phyloP scores from a whole-genome alignment of 805 yeast genomes.

The Ogataea naganishii region DNA sequence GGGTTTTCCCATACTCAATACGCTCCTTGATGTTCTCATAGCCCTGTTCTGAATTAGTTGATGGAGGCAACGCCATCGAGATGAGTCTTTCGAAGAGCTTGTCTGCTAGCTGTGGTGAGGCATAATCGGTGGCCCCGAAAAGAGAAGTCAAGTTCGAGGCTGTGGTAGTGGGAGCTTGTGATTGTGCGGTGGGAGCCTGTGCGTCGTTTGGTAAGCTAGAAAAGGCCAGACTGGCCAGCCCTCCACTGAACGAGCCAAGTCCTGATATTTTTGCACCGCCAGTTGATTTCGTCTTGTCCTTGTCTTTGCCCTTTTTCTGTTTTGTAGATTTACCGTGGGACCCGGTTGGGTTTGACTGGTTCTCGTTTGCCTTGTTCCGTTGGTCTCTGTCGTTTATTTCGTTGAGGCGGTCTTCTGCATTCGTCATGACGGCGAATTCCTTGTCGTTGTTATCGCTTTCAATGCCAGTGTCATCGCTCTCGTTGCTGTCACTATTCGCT shows the following conservation, averaged over 20 bases:
- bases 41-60: constrained; percentile 36
- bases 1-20: constrained; percentile 45
- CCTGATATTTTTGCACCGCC: too few species aligned
- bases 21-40: constrained; percentile 38
- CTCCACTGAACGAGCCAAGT: too few species aligned
- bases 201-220: constrained; percentile 8
- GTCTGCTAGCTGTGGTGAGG: constrained; percentile 43
- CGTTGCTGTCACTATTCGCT: not conserved
- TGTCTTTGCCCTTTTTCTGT: constrained; percentile 3
- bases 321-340: constrained; percentile 11
- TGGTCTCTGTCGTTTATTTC: not conserved
- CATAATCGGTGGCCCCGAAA: constrained; percentile 5
- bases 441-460: not conserved
- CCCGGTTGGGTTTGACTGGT: constrained; percentile 5
- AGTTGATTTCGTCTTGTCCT: constrained; percentile 3
- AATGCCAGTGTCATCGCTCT: not conserved
- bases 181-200: constrained; percentile 4
- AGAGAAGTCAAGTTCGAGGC: constrained; percentile 3
- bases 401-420: too few species aligned
- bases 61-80: constrained; percentile 63
- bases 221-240: constrained; percentile 9
- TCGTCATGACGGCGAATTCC: too few species aligned
- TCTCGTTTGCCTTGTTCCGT: constrained; percentile 1
- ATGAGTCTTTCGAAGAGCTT: constrained; percentile 64
- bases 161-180: constrained; percentile 1